Evolutionary conservation across 805 yeast genomes (phyloP).

Genomic region (Hyphopichia homilentoma): DNA sequence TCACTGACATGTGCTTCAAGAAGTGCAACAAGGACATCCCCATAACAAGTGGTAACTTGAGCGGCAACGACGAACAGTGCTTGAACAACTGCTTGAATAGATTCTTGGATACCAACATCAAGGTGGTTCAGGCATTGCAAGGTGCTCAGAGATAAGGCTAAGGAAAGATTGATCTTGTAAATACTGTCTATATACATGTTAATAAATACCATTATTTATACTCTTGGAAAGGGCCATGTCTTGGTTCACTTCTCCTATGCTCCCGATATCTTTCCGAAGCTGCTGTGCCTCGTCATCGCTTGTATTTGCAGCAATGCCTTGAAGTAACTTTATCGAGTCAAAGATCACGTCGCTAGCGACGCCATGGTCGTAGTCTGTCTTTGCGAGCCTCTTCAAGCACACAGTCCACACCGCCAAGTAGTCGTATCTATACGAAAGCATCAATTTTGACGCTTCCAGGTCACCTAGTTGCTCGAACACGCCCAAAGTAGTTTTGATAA

Average conservation of each 20-base stretch:
- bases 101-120: constrained; percentile 82
- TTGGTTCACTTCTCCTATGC: background rate
- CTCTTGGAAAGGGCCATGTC: too few species aligned
- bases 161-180: too few species aligned
- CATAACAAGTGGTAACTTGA: constrained; percentile 47
- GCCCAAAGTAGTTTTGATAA: constrained; percentile 18
- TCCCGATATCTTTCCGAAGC: too few species aligned
- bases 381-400: constrained; percentile 8
- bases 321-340: too few species aligned
- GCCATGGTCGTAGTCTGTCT: constrained; percentile 2
- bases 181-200: background rate
- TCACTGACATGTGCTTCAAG: constrained; percentile 88
- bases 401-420: constrained; percentile 35
- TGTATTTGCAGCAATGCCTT: too few species aligned
- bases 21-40: constrained; percentile 60
- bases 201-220: too few species aligned
- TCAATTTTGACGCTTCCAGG: constrained; percentile 12
- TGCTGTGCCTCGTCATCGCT: too few species aligned
- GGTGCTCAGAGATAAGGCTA: constrained; percentile 23
- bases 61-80: constrained; percentile 63
- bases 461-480: constrained; percentile 11
- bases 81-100: constrained; percentile 78
- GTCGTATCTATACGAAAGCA: constrained; percentile 28
- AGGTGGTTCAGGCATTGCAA: constrained; percentile 62
- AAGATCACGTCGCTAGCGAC: too few species aligned